Evolutionary conservation across 345 rosid species (phyloP).

Genomic region (Salix purpurea): DNA sequence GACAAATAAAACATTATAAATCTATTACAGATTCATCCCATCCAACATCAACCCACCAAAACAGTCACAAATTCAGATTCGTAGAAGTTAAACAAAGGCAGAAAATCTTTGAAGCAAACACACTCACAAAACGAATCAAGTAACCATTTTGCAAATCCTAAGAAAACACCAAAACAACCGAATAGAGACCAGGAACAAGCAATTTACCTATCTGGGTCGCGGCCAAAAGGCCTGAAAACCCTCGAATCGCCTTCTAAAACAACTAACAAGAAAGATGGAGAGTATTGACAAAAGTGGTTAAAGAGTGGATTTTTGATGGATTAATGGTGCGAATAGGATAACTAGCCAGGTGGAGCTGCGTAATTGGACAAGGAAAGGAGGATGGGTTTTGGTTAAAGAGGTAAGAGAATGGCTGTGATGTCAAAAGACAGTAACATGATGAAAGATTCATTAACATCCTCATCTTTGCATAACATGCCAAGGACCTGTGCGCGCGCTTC

Average conservation of each 20-base stretch:
- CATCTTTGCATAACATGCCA: background rate
- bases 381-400: conserved; percentile 6
- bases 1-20: background rate
- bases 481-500: background rate
- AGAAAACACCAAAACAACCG: background rate
- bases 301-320: background rate
- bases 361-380: conserved; percentile 4
- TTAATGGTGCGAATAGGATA: background rate
- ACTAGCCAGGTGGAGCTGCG: conserved; percentile 2
- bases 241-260: background rate
- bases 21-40: background rate
- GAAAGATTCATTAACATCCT: background rate
- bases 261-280: background rate
- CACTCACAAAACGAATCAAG: too few relatives aligned
- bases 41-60: background rate
- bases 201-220: conserved; percentile 8
- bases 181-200: background rate
- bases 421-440: background rate
- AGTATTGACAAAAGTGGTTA: background rate
- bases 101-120: background rate
- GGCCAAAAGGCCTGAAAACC: conserved; percentile 3
- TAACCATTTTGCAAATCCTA: background rate
- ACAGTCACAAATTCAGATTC: background rate
- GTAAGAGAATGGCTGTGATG: background rate
- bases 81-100: background rate